phyloP scores from a whole-genome alignment of 495 filamentous ascomycete genomes.

The Corynascus novoguineensis region DNA sequence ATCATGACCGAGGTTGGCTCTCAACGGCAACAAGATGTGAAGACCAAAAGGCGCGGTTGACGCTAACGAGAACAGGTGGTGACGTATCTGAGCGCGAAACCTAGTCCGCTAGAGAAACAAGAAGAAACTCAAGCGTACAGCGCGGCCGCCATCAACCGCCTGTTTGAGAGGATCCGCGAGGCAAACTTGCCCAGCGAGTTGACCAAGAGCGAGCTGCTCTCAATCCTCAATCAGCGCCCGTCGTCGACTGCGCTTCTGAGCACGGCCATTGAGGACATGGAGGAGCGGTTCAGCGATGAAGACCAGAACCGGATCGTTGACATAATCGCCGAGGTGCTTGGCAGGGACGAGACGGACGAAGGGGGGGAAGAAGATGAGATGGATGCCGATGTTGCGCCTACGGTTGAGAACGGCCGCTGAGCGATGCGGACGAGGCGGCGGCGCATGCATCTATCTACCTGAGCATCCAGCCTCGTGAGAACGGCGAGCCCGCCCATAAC shows the following conservation, averaged over 20 bases:
- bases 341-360: constrained; percentile 24
- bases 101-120: constrained; percentile 39
- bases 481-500: neutral
- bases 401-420: constrained; percentile 29
- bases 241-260: constrained; percentile 32
- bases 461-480: neutral
- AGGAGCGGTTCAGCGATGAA: constrained; percentile 39
- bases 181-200: constrained; percentile 33
- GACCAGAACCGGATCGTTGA: constrained; percentile 39
- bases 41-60: neutral
- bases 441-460: neutral
- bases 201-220: constrained; percentile 43
- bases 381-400: constrained; percentile 25
- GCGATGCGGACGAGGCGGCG: neutral
- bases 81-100: constrained; percentile 35
- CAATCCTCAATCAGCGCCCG: constrained; percentile 43
- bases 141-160: constrained; percentile 23
- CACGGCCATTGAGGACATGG: constrained; percentile 42
- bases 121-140: constrained; percentile 37
- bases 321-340: constrained; percentile 40
- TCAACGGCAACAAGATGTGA: too few species aligned
- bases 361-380: constrained; percentile 20
- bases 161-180: constrained; percentile 36
- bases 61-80: constrained; percentile 28
- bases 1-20: constrained; percentile 23